Evolutionary conservation across 371 early-diverging fungal genomes (phyloP), one percentile per base, ranked within the genome.

Genomic region (Mortierella sp.): DNA sequence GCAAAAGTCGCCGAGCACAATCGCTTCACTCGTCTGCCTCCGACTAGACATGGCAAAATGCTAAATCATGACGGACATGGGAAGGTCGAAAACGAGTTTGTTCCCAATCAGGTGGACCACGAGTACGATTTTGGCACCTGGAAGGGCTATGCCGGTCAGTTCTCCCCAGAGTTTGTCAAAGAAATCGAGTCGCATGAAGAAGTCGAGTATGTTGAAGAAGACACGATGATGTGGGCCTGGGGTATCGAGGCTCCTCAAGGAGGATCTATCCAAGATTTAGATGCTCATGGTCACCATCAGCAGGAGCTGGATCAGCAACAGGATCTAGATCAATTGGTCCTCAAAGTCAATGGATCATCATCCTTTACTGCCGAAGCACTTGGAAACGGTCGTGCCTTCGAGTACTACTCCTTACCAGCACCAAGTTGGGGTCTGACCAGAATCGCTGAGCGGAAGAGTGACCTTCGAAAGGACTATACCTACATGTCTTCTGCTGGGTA

Each of bases 161-260:
- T 78, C 57, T 64, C 78, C 34, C 21, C 71, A 13, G 69, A 76
- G 10, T 65, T 76, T 37, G 19, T 76, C n/a, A 68, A 65, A 21
- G 69, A 76, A 16, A 51, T 76, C 1, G 57, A 68, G 24, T 34
- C 59, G 9, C 64, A 65, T 9, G 59, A 68, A 10, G 65, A 68
- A 8, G 65, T 76, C 44, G 77, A 69, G 7, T 76, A 76, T 65
- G 59, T 76, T 0, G 69, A 76, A 34, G 76, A 76, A 28, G 76
- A 76, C 58, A 67, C 50, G 21, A 3, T 76, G 57, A 69, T 76
- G 69, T 76, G 77, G 77, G 77, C 69, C 16, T 76, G 69, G 77
- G 76, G 58, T 0, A 48, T 64, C 37, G 52, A 50, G 24, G 27
- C 19, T 31, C 13, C 34, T 34, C n/a, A n/a, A n/a, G n/a, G n/a